Evolutionary conservation across 345 rosid genomes (phyloP), one percentile per base, ranked within the genome.

Genomic region (Citrus hindsii): DNA sequence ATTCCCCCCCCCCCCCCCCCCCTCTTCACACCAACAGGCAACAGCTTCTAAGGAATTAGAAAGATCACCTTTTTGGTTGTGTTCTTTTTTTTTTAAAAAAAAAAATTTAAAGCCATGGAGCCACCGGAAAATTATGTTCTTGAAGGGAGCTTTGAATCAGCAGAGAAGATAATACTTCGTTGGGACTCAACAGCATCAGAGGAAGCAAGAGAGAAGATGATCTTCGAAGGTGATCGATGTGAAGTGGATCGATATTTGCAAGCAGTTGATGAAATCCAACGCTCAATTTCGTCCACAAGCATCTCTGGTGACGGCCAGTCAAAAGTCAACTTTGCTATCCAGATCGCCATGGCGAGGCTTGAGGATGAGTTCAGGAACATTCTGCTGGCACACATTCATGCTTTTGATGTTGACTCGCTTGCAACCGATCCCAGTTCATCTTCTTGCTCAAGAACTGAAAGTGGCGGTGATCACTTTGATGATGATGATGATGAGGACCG

Each of bases 301-400:
- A 82, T 92, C 76, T 83, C 92, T 62, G 87, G 77, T 21, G 82
- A 79, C 25, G 77, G 77, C 32, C 80, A 81, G n/a, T 67, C 76
- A 10, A 86, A 90, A 81, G 94, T 87, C 82, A 87, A 83, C 84
- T 86, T 90, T 5, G 77, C 91, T 14, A 85, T 93, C 78, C 98
- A 93, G 93, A 93, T 96, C 92, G 97, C 99, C 68, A 96, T 96
- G 99, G 98, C 98, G 46, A 86, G 99, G 7, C 93, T 96, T 1
- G 98, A 93, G 75, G 99, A 96, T 79, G 99, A 96, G 95, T 96
- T 96, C 67, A 87, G 97, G 37, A 90, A 83, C 82, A 91, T 96
- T 42, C 91, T 96, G 24, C 87, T 93, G 48, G 83, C 72, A 16
- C 87, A 94, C 78, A 83, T 91, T 32, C 76, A 87, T 25, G 93